These are phyloP conservation scores for Schizonepeta tenuifolia DNA, from an alignment of 257 asterid genomes.

Conservation along the genomic window DNA sequence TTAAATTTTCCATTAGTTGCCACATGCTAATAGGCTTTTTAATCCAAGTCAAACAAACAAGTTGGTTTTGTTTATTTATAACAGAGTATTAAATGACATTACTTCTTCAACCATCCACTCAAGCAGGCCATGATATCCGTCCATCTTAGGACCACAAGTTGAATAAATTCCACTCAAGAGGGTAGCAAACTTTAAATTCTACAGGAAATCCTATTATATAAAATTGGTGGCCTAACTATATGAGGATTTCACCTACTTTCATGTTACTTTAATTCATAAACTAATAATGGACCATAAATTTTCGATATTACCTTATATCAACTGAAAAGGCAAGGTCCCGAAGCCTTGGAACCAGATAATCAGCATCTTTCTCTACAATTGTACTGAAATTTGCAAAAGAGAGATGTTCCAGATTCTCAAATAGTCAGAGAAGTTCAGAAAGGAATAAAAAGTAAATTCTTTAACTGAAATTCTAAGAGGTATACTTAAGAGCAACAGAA, in stretches of 20 bases:
- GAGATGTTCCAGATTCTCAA: slow-evolving; percentile 21
- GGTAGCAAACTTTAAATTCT: background rate
- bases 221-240: background rate
- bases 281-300: slow-evolving; percentile 19
- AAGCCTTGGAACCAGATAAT: slow-evolving; percentile 83
- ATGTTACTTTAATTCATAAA: background rate
- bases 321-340: slow-evolving; percentile 98
- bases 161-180: background rate
- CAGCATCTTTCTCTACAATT: slow-evolving; percentile 75
- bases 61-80: background rate
- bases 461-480: slow-evolving; percentile 20
- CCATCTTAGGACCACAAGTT: slow-evolving; percentile 20
- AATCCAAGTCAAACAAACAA: background rate
- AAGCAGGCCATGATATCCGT: background rate
- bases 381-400: slow-evolving; percentile 60
- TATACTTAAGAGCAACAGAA: slow-evolving; percentile 85
- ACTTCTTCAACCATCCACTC: background rate
- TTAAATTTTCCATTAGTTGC: slow-evolving; percentile 24
- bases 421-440: slow-evolving; percentile 2
- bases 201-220: background rate
- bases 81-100: background rate
- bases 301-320: slow-evolving; percentile 63
- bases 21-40: slow-evolving; percentile 4
- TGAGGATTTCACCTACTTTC: background rate
- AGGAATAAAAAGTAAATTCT: slow-evolving; percentile 6